Base-by-base conservation (phyloP, 768 basidiomycete genomes). In the Mycena leptocephala region DNA sequence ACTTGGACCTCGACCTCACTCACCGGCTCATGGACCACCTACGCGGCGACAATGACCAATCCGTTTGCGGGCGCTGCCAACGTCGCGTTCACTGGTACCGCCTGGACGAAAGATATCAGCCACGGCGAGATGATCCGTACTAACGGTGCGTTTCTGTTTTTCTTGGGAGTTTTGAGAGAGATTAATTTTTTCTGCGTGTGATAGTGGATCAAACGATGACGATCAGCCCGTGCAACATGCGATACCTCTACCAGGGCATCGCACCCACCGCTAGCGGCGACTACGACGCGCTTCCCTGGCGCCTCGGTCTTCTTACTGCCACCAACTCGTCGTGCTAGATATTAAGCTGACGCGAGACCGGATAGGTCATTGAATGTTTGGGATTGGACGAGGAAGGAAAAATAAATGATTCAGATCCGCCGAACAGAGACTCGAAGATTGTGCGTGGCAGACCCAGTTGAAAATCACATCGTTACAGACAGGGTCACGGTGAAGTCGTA, bases 201-300 rank as follows among this genome's bases (percentile, higher is more conserved):
- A n/a, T n/a, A n/a, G n/a, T 65, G 9, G 63, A 65, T 18, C 63
- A 65, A 26, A 65, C 63, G 24, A 65, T 65, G 63, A 65, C 63
- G 30, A 65, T 65, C 63, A 65, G 63, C 43, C 43, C 41, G 1
- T 65, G 63, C 41, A 46, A 65, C 46, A 65, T 65, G 63, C 30
- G 43, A 16, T 65, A 65, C 43, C 43, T 65, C 22, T 65, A 65
- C 30, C 63, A 65, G 14, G 63, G 63, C 24, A 30, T 65, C 16
- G 46, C 63, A 24, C 63, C 63, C 30, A 48, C 43, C 37, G 63
- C 30, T 2, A 65, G 28, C 30, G 43, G 63, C 30, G 43, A 46
- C 16, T 65, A 65, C 30, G 48, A 65, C 11, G 41, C 43, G 28
- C 63, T 65, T 65, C 41, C 63, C 43, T 48, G 63, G 63, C 16